These are phyloP conservation scores for Colletotrichum noveboracense DNA, from an alignment of 2,329 filamentous ascomycete species.

Conservation along the genomic window DNA sequence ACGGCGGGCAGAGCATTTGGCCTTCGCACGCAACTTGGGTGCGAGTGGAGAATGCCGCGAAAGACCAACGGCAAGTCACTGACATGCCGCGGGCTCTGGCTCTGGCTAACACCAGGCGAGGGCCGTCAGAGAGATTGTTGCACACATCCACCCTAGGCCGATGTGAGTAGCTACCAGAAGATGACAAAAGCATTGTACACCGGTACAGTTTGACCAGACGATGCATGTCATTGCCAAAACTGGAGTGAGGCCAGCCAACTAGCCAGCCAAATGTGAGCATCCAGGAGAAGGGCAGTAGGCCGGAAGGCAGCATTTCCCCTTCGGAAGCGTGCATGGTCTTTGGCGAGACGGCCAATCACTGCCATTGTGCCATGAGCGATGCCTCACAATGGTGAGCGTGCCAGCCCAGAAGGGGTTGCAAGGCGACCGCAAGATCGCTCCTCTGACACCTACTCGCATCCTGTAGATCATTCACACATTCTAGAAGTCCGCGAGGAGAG, in stretches of 20 bases:
- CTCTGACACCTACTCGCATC: neutral
- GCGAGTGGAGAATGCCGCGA: neutral
- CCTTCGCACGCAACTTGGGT: neutral
- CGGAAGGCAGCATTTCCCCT: slow-evolving; percentile 13
- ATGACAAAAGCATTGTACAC: slow-evolving; percentile 10
- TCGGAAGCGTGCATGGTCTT: slow-evolving; percentile 16
- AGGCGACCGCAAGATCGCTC: slow-evolving; percentile 6
- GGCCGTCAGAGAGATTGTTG: neutral
- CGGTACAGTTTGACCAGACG: neutral
- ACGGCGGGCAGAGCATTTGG: neutral
- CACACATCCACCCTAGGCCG: slow-evolving; percentile 9
- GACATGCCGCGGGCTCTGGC: neutral
- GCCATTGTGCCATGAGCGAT: neutral
- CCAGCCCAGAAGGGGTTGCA: neutral
- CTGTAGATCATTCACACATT: slow-evolving; percentile 1
- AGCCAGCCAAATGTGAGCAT: neutral
- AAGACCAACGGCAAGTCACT: neutral
- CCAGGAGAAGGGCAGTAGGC: neutral
- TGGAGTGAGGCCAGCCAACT: slow-evolving; percentile 4
- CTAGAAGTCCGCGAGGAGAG: slow-evolving; percentile 5
- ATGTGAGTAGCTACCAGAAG: neutral
- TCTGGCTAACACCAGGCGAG: neutral
- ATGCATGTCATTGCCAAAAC: slow-evolving; percentile 2
- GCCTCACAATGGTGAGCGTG: neutral
- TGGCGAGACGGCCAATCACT: slow-evolving; percentile 18